Percentiles rank a stretch among this genome's conserved stretches.
phyloP scores from a whole-genome alignment of 2,329 filamentous ascomycete genomes.

The Fusarium solani-melongenae region DNA sequence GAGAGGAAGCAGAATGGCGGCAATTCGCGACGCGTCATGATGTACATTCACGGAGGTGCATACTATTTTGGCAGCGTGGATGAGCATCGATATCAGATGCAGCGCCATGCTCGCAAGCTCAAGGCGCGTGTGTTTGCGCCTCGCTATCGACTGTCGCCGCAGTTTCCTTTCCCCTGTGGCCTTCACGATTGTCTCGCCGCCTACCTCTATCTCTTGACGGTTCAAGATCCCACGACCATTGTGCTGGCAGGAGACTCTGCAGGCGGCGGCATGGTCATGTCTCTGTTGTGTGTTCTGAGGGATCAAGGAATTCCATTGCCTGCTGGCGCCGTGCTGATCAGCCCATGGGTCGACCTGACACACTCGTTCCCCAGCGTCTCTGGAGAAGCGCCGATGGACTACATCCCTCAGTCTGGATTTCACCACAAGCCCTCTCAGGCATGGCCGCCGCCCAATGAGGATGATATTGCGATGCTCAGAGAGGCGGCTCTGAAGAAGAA shows the following conservation, averaged over 20 bases:
- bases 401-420: slow-evolving; percentile 89
- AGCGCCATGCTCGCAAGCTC: slow-evolving; percentile 92
- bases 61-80: slow-evolving; percentile 97
- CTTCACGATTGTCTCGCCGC: slow-evolving; percentile 89
- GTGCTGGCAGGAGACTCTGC: slow-evolving; percentile 93
- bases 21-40: slow-evolving; percentile 79
- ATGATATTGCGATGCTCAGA: slow-evolving; percentile 71
- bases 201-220: slow-evolving; percentile 83
- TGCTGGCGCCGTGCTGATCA: slow-evolving; percentile 89
- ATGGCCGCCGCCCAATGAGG: slow-evolving; percentile 92
- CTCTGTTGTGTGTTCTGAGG: slow-evolving; percentile 81
- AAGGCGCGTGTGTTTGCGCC: slow-evolving; percentile 91
- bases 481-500: slow-evolving; percentile 60
- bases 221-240: slow-evolving; percentile 83
- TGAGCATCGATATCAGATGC: slow-evolving; percentile 98
- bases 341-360: slow-evolving; percentile 94
- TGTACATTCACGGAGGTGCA: slow-evolving; percentile 94
- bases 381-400: slow-evolving; percentile 79
- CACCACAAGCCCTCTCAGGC: slow-evolving; percentile 87
- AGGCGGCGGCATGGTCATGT: slow-evolving; percentile 89
- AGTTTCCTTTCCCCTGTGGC: slow-evolving; percentile 95
- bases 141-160: slow-evolving; percentile 86
- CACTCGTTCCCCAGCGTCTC: slow-evolving; percentile 95
- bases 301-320: slow-evolving; percentile 87
- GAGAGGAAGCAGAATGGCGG: slow-evolving; percentile 73